These are phyloP conservation scores for Xerocomellus amylosporus DNA, from an alignment of 768 basidiomycete species.

Conservation along the genomic window DNA sequence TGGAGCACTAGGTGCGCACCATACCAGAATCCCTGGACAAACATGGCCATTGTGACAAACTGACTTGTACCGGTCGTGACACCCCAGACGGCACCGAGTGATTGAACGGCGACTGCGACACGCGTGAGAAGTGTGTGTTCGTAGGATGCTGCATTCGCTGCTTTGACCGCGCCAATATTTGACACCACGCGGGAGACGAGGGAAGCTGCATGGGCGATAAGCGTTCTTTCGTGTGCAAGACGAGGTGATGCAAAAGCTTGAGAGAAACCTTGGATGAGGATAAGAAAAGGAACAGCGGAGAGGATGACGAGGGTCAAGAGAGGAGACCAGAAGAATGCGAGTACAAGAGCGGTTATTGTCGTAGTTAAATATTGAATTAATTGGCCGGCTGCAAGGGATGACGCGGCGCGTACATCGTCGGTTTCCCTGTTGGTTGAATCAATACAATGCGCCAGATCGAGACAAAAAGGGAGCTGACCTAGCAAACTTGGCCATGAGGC, in stretches of 20 bases:
- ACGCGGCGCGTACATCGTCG: conserved; percentile 85
- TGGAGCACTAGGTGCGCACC: conserved; percentile 85
- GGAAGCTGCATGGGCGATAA: conserved; percentile 70
- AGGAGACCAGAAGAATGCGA: conserved; percentile 80
- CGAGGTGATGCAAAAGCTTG: conserved; percentile 68
- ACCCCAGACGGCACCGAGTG: conserved; percentile 74
- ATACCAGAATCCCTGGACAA: conserved; percentile 97
- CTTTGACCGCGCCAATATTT: conserved; percentile 88
- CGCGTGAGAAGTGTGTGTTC: conserved; percentile 50
- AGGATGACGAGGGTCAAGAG: conserved; percentile 90
- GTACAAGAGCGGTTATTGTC: conserved; percentile 69
- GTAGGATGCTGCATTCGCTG: conserved; percentile 72
- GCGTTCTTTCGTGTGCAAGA: conserved; percentile 60
- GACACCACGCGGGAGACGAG: conserved; percentile 73
- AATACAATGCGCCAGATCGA: background rate
- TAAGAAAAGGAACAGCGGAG: conserved; percentile 79
- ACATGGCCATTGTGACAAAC: conserved; percentile 87
- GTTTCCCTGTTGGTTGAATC: conserved; percentile 65
- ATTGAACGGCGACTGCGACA: conserved; percentile 46
- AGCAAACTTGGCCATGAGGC: conserved; percentile 90
- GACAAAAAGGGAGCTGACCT: conserved; percentile 43
- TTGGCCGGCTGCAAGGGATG: conserved; percentile 75
- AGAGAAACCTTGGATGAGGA: conserved; percentile 71
- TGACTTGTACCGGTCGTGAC: conserved; percentile 63
- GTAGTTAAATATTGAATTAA: conserved; percentile 81